phyloP scores from a whole-genome alignment of 352 stramenopile genomes.

The Phytopythium ostracodes region DNA sequence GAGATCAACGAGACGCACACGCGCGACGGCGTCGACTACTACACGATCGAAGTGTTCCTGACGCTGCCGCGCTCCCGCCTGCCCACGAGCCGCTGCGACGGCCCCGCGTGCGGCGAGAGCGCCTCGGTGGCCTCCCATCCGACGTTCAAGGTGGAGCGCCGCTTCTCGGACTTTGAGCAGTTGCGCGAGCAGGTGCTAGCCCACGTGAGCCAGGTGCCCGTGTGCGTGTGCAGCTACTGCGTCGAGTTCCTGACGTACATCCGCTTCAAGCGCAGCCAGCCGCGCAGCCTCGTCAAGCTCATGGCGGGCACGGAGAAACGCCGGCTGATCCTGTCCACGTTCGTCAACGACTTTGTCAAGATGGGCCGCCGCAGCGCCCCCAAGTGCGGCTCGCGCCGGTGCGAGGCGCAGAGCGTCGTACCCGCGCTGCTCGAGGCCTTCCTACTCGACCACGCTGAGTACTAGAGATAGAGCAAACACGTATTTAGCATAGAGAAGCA shows the following conservation, averaged over 20 bases:
- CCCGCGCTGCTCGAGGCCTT: conserved; percentile 35
- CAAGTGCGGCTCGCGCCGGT: conserved; percentile 20
- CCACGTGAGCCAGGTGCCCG: conserved; percentile 25
- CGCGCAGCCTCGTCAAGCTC: conserved; percentile 28
- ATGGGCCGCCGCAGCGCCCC: conserved; percentile 25
- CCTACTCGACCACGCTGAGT: conserved; percentile 29
- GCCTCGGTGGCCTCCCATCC: conserved; percentile 2
- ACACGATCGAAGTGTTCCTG: conserved; percentile 37
- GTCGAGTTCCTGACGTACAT: conserved; percentile 36
- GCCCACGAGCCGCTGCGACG: conserved; percentile 18
- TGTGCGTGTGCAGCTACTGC: conserved; percentile 34
- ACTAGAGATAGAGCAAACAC: conserved; percentile 5
- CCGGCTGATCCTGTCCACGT: conserved; percentile 23
- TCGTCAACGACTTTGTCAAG: conserved; percentile 33
- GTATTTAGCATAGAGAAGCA: conserved; percentile 10
- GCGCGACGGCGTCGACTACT: conserved; percentile 26
- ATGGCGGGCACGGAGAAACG: conserved; percentile 24
- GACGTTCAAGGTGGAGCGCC: conserved; percentile 39
- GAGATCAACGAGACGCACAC: conserved; percentile 31
- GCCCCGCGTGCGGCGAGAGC: neutral
- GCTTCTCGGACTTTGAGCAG: conserved; percentile 51
- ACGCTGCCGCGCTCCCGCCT: conserved; percentile 26
- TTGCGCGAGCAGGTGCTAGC: conserved; percentile 36
- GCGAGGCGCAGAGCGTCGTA: conserved; percentile 31
- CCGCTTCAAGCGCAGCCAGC: conserved; percentile 32